Base-by-base conservation (phyloP, 2,329 filamentous ascomycete genomes). In the Nemania sp. region DNA sequence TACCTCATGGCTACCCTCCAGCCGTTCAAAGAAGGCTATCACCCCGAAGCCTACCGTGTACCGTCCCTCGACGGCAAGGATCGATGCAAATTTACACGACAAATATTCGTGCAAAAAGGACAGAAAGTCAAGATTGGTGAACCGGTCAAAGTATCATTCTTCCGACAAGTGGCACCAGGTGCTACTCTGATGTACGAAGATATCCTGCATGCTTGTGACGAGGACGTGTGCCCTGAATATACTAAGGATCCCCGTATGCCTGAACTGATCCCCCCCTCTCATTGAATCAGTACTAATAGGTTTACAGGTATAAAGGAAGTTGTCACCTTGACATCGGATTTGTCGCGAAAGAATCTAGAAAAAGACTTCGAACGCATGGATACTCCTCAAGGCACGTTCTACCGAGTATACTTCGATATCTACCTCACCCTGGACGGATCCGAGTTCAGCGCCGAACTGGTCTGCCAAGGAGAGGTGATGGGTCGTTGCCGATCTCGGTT, bases 331-430 rank as follows among this genome's bases (percentile, higher is more conserved):
- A 97, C 94, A 2, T 97, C 93, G 2, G 94, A 99, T 71, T 81
- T 99, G 52, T 97, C 92, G 43, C 88, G 93, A 66, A 99, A 97
- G 81, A 97, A 97, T 71, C 86, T 99, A 11, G 94, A 99, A 74
- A 97, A 97, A 76, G 94, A 99, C 73, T 99, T 99, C 68, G 94
- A 99, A 76, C 86, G 94, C 70, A 97, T 97, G 94, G 94, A 97
- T 72, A 97, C 94, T 1, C 92, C 94, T 5, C 93, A 99, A 73
- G 94, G 94, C 59, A 95, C 90, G 3, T 96, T 96, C 73, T 96
- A 96, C 79, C 86, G 91, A 60, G 85, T 88, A 58, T 88, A 88
- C 73, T 88, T 88, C 63, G 85, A 88, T 64, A 88, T 88, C 62
- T 95, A 96, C 73, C 84, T 99, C 61, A 97, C 94, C 0, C 86